Evolutionary conservation across 2,329 filamentous ascomycete species (phyloP).

Genomic region (Aspergillus sp.): DNA sequence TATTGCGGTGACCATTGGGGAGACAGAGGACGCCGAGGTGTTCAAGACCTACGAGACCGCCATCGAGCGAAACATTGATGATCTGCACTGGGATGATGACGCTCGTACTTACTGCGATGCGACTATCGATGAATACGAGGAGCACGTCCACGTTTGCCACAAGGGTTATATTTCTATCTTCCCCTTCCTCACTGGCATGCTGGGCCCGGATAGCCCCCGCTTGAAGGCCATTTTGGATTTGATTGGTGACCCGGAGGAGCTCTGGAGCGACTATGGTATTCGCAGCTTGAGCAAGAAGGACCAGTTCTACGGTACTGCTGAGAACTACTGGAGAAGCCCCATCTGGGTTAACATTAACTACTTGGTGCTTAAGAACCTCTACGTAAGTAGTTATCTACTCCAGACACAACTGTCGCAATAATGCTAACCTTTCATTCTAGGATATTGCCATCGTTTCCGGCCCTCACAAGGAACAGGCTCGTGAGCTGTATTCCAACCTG

Average conservation of each 20-base stretch:
- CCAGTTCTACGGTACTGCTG: conserved; percentile 79
- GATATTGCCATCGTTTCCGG: conserved; percentile 65
- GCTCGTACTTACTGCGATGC: conserved; percentile 88
- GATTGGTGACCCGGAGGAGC: conserved; percentile 74
- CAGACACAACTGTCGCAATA: background rate
- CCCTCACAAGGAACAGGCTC: conserved; percentile 68
- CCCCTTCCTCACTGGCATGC: conserved; percentile 82
- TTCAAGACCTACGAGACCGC: conserved; percentile 72
- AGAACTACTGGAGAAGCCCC: conserved; percentile 96
- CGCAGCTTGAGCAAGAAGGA: conserved; percentile 84
- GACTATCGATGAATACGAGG: conserved; percentile 92
- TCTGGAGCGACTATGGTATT: conserved; percentile 91
- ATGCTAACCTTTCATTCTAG: conserved; percentile 44
- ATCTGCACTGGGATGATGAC: conserved; percentile 86
- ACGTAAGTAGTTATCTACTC: conserved; percentile 58
- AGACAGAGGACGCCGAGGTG: conserved; percentile 72
- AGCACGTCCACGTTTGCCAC: conserved; percentile 86
- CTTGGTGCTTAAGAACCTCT: conserved; percentile 74
- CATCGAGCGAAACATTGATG: conserved; percentile 82
- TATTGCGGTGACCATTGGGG: conserved; percentile 73
- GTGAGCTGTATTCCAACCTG: conserved; percentile 72
- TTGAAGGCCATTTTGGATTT: conserved; percentile 75
- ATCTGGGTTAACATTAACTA: conserved; percentile 98
- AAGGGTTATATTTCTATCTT: conserved; percentile 95
- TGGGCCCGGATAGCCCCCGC: conserved; percentile 71